These are phyloP conservation scores for Inga oerstediana DNA, from an alignment of 306 rosid species.

Conservation along the genomic window DNA sequence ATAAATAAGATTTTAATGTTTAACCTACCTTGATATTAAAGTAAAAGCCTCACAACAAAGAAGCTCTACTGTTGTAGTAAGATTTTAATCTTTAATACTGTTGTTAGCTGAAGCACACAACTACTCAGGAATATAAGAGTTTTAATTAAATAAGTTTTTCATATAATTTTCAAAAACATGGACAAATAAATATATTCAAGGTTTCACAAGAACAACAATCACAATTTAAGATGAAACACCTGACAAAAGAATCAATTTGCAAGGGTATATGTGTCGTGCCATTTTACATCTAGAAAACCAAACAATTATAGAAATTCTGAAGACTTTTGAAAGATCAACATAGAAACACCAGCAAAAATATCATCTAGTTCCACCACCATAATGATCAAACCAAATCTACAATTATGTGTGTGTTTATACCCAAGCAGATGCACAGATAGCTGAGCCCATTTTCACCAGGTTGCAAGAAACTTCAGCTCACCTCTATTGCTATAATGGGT, in stretches of 20 bases:
- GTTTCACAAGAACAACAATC: neutral
- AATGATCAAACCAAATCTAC: neutral
- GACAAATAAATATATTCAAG: neutral
- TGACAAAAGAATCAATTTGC: neutral
- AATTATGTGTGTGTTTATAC: neutral
- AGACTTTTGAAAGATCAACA: neutral
- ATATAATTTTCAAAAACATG: neutral
- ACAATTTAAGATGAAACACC: neutral
- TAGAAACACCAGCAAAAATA: neutral
- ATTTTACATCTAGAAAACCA: neutral
- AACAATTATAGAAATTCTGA: neutral
- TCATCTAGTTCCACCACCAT: neutral
- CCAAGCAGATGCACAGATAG: neutral
- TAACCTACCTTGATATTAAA: neutral
- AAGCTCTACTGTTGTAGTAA: neutral
- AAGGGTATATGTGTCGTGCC: neutral
- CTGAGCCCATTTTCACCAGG: neutral
- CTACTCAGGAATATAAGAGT: neutral
- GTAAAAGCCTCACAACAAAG: constrained; percentile 11
- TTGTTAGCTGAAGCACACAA: neutral
- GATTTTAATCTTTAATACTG: neutral
- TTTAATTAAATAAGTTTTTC: neutral
- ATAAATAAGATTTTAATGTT: neutral
- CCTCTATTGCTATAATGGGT: constrained; percentile 47
- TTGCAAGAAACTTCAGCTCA: constrained; percentile 28